These are phyloP conservation scores for Irpex lacteus DNA, from an alignment of 1,284 basidiomycete species.

Conservation along the genomic window DNA sequence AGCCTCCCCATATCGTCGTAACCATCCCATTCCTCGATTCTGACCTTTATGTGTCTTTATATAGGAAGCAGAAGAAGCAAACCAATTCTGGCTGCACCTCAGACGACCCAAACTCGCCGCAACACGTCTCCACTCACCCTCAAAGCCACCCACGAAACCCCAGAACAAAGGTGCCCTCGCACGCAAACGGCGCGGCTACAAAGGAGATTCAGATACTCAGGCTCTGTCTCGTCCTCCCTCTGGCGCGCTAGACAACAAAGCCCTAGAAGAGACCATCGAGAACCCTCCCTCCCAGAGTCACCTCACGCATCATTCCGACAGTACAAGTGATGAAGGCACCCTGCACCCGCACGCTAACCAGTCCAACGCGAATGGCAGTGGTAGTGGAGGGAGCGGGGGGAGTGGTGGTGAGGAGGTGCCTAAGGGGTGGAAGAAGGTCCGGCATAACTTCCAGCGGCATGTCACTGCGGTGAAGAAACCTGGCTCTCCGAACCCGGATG, in stretches of 20 bases:
- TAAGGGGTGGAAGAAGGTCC: constrained; percentile 6
- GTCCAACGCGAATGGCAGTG: neutral
- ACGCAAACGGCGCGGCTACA: constrained; percentile 13
- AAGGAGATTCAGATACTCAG: constrained; percentile 4
- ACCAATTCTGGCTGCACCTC: constrained; percentile 13
- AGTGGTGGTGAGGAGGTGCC: constrained; percentile 8
- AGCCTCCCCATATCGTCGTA: constrained; percentile 16
- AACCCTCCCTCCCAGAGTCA: neutral
- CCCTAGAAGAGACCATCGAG: constrained; percentile 10
- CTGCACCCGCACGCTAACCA: neutral
- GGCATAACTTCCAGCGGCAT: constrained; percentile 8
- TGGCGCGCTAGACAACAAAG: constrained; percentile 4
- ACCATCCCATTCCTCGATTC: neutral
- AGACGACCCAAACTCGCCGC: constrained; percentile 4
- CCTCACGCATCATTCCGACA: neutral
- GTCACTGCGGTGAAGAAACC: neutral
- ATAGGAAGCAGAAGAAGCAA: constrained; percentile 14
- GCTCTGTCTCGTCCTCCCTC: neutral
- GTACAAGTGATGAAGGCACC: constrained; percentile 2
- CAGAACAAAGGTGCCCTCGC: neutral
- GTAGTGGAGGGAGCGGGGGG: constrained; percentile 5
- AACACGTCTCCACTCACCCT: neutral
- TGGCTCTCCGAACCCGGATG: neutral
- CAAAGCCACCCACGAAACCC: neutral
- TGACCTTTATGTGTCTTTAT: neutral